Percentiles rank a stretch among this genome's conserved stretches.
These are phyloP conservation scores for Lipomyces sp. DNA, from an alignment of 805 yeast genomes.

Conservation along the genomic window DNA sequence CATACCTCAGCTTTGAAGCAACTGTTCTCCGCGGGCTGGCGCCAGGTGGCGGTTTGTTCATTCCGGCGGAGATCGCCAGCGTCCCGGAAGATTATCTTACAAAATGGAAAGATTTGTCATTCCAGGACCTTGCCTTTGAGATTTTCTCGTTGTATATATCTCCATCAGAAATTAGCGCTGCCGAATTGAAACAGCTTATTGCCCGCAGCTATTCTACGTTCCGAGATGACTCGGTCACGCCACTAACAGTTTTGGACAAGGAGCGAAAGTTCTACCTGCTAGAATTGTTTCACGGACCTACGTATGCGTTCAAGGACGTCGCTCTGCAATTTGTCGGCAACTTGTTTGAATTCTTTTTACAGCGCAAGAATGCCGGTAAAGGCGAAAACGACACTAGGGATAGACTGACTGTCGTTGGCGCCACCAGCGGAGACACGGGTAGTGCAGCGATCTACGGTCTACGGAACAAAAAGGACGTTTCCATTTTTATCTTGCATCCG, in stretches of 20 bases:
- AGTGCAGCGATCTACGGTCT: constrained; percentile 98
- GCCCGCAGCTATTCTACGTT: constrained; percentile 84
- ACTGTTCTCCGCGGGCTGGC: constrained; percentile 75
- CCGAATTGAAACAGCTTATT: constrained; percentile 67
- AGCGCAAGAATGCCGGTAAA: constrained; percentile 67
- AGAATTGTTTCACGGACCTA: constrained; percentile 98
- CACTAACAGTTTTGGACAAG: constrained; percentile 65
- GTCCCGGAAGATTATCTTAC: constrained; percentile 60
- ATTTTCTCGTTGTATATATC: constrained; percentile 80
- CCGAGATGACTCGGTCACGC: constrained; percentile 87
- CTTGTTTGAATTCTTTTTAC: constrained; percentile 87
- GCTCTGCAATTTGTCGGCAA: constrained; percentile 98
- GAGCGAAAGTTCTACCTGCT: constrained; percentile 67
- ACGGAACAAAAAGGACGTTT: constrained; percentile 96
- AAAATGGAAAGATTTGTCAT: constrained; percentile 74
- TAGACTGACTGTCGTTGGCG: constrained; percentile 94
- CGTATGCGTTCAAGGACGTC: constrained; percentile 98
- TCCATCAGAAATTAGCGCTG: constrained; percentile 70
- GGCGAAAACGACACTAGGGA: constrained; percentile 57
- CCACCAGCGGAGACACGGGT: constrained; percentile 99
- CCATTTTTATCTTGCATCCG: constrained; percentile 94
- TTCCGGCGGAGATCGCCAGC: constrained; percentile 81
- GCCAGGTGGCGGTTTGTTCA: constrained; percentile 92
- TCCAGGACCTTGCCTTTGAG: constrained; percentile 85
- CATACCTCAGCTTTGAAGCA: constrained; percentile 48